These are phyloP conservation scores for Suhomyces xylopsoci DNA, from an alignment of 805 yeast species.

Conservation along the genomic window DNA sequence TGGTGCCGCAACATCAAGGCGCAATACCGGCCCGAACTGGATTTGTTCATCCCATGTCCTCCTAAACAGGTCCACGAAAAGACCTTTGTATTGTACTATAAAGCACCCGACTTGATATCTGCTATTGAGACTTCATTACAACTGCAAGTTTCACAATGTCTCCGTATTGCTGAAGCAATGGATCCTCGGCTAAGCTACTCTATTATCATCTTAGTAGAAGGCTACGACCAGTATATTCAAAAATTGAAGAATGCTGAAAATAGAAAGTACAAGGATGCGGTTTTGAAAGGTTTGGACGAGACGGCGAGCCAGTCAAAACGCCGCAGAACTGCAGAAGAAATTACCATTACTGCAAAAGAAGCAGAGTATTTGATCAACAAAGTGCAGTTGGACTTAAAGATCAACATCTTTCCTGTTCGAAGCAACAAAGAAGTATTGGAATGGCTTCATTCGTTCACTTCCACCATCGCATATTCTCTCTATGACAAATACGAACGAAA, in stretches of 20 bases:
- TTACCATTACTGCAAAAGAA: constrained; percentile 23
- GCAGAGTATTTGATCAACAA: constrained; percentile 41
- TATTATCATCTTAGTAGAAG: constrained; percentile 47
- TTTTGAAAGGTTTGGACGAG: constrained; percentile 5
- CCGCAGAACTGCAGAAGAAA: background rate
- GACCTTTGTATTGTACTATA: constrained; percentile 42
- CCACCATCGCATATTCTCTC: constrained; percentile 50
- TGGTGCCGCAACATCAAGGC: constrained; percentile 54
- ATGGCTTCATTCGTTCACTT: constrained; percentile 57
- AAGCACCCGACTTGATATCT: constrained; percentile 43
- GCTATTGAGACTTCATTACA: constrained; percentile 12
- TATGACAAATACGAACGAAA: constrained; percentile 58
- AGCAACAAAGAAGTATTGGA: constrained; percentile 44
- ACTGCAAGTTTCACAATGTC: constrained; percentile 1
- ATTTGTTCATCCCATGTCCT: constrained; percentile 53
- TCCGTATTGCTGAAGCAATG: constrained; percentile 17
- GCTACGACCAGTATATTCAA: constrained; percentile 45
- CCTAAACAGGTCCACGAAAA: constrained; percentile 42
- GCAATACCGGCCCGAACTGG: constrained; percentile 45
- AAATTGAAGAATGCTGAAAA: constrained; percentile 46
- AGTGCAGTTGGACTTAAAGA: constrained; percentile 45
- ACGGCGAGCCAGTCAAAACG: constrained; percentile 2
- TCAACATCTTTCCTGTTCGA: constrained; percentile 51
- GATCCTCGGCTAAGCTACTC: constrained; percentile 17
- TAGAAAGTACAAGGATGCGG: constrained; percentile 34